Evolutionary conservation across 305 asterid species (phyloP), one percentile per base, ranked within the genome.

Genomic region (Vinca major): DNA sequence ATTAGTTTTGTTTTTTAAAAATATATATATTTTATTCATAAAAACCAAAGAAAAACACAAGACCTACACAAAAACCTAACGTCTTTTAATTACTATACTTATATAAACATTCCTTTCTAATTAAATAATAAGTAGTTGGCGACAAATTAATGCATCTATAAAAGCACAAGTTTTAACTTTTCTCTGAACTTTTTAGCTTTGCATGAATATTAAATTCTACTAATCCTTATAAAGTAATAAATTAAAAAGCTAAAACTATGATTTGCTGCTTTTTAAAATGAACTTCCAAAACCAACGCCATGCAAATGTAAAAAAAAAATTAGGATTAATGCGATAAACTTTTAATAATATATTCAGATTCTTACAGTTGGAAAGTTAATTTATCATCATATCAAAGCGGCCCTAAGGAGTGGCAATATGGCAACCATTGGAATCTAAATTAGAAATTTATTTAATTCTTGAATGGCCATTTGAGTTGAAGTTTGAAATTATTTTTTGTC

Each of bases 401-500:
- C 45, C 62, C 62, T 66, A 57, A 72, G 66, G 77, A 58, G 43
- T 5, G 64, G 72, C 66, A 73, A 60, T 39, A 51, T 73, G 56
- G 19, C 57, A 67, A 67, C 73, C 72, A 73, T 45, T 8, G 45
- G 69, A 73, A 73, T 73, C 77, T 52, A 19, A 41, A 60, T 13
- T 45, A 50, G 40, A 17, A 7, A 1, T 33, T 13, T 43, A n/a
- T 49, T 19, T 4, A 72, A 44, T 55, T 60, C 62, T 10, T 68
- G 33, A 54, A 21, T 55, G 39, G 44, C 12, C 54, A 68, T 41
- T 49, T 47, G 19, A 56, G 26, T 33, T 43, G 26, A 19, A 53
- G 2, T 20, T 20, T 73, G 48, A 48, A 57, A 19, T 39, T 40
- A 40, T 14, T 17, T 45, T 57, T 50, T 40, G 44, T 66, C 43